Percentiles rank a stretch among this genome's conserved stretches.
These are phyloP conservation scores for Coemansia sp. DNA, from an alignment of 192 early-diverging fungal species.

Conservation along the genomic window DNA sequence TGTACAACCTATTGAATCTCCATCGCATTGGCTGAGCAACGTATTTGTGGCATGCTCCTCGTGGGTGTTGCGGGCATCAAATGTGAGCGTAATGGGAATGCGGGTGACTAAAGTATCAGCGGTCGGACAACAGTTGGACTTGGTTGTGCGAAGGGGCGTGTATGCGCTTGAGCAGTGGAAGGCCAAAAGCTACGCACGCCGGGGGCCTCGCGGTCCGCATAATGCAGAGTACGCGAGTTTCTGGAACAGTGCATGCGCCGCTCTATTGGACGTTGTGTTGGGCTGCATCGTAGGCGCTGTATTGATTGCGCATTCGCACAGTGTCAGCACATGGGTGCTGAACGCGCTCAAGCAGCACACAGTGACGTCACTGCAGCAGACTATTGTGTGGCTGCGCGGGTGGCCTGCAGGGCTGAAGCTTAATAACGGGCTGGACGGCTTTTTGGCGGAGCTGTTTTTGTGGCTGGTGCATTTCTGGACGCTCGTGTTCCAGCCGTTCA, in stretches of 20 bases:
- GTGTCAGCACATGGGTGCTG: conserved; percentile 59
- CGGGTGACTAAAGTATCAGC: conserved; percentile 66
- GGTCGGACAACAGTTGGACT: conserved; percentile 85
- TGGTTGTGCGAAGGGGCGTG: conserved; percentile 78
- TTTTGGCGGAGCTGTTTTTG: conserved; percentile 88
- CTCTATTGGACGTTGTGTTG: conserved; percentile 89
- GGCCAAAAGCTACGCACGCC: conserved; percentile 58
- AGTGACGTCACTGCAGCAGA: conserved; percentile 66
- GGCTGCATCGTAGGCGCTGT: conserved; percentile 76
- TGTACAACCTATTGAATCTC: not conserved
- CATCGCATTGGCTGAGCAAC: not conserved
- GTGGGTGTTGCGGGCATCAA: conserved; percentile 60
- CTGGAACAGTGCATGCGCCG: conserved; percentile 94
- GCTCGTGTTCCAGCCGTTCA: conserved; percentile 56
- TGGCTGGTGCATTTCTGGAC: conserved; percentile 89
- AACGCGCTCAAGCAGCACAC: conserved; percentile 61
- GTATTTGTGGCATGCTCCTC: conserved; percentile 45
- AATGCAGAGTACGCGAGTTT: conserved; percentile 64
- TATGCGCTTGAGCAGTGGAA: conserved; percentile 88
- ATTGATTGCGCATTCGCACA: conserved; percentile 61
- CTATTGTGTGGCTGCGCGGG: conserved; percentile 86
- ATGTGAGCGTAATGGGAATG: conserved; percentile 59
- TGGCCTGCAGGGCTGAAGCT: conserved; percentile 96
- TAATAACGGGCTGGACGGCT: conserved; percentile 83
- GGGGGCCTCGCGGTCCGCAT: conserved; percentile 42